Evolutionary conservation across 2,329 filamentous ascomycete species (phyloP).

Genomic region (Conoideocrella luteorostrata): DNA sequence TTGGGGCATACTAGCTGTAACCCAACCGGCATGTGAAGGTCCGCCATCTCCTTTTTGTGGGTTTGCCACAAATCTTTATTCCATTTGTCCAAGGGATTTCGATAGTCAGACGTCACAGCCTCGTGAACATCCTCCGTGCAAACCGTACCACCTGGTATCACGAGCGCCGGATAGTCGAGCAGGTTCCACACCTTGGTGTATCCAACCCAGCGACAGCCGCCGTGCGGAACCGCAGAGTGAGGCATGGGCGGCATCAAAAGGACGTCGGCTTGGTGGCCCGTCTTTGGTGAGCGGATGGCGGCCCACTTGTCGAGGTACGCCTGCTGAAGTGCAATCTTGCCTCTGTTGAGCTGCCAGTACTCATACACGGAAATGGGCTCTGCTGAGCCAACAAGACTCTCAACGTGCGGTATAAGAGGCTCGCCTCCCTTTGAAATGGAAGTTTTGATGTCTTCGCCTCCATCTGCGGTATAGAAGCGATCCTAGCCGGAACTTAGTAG

Average conservation of each 20-base stretch:
- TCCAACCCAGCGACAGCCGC: conserved; percentile 39
- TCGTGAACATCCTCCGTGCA: no score
- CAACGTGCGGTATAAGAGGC: conserved; percentile 52
- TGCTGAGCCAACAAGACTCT: conserved; percentile 46
- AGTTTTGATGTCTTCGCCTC: conserved; percentile 54
- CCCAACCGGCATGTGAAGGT: conserved; percentile 33
- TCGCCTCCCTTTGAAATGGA: conserved; percentile 51
- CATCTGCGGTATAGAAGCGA: conserved; percentile 59
- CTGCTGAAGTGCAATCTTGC: conserved; percentile 36
- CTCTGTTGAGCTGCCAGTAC: conserved; percentile 61
- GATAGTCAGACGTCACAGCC: no score
- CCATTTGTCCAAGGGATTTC: conserved; percentile 14
- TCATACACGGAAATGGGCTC: conserved; percentile 53
- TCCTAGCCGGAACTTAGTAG: no score
- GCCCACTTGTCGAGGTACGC: conserved; percentile 55
- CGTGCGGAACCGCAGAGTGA: conserved; percentile 46
- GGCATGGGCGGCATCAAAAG: conserved; percentile 54
- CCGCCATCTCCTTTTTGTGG: conserved; percentile 12
- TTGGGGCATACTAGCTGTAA: conserved; percentile 46
- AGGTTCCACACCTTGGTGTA: conserved; percentile 26
- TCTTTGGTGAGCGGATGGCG: conserved; percentile 29
- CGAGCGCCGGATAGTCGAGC: conserved; percentile 21
- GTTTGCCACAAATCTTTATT: conserved; percentile 11
- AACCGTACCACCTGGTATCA: conserved; percentile 19
- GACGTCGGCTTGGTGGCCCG: conserved; percentile 45